These are phyloP conservation scores for Phoma herbarum DNA, from an alignment of 2,329 filamentous ascomycete genomes.

Conservation along the genomic window DNA sequence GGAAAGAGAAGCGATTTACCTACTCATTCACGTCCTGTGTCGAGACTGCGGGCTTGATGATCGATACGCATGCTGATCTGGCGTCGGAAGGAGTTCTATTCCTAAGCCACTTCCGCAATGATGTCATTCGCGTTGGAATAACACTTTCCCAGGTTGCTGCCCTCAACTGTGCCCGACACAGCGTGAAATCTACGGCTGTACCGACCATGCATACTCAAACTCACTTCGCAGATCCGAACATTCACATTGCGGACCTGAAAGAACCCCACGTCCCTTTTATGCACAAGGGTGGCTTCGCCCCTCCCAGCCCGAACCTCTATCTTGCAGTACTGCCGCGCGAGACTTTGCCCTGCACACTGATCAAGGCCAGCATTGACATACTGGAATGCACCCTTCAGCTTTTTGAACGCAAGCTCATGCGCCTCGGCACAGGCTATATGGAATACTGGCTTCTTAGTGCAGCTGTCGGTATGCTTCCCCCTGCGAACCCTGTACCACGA, in stretches of 20 bases:
- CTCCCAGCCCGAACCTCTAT: slow-evolving; percentile 14
- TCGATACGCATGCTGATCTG: slow-evolving; percentile 37
- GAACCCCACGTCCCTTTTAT: neutral
- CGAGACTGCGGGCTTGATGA: slow-evolving; percentile 39
- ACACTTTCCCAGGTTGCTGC: slow-evolving; percentile 40
- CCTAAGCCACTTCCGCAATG: slow-evolving; percentile 43
- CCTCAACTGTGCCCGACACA: slow-evolving; percentile 32
- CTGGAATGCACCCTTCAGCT: slow-evolving; percentile 41
- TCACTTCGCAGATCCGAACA: slow-evolving; percentile 10
- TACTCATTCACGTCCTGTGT: slow-evolving; percentile 46
- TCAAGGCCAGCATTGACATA: slow-evolving; percentile 38
- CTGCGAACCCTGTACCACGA: slow-evolving; percentile 20
- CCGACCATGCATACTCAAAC: slow-evolving; percentile 5
- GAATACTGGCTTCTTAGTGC: slow-evolving; percentile 48
- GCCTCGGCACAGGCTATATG: slow-evolving; percentile 49
- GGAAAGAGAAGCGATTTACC: slow-evolving; percentile 36
- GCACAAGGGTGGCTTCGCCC: slow-evolving; percentile 15
- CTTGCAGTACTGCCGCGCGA: slow-evolving; percentile 35
- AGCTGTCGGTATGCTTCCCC: slow-evolving; percentile 43
- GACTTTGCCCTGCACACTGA: slow-evolving; percentile 42
- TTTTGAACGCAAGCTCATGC: slow-evolving; percentile 48
- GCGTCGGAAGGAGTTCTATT: slow-evolving; percentile 30
- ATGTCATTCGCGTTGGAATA: slow-evolving; percentile 41
- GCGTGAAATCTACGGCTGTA: slow-evolving; percentile 15
- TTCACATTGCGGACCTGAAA: slow-evolving; percentile 1